Evolutionary conservation across 208 protist genomes (phyloP).

Genomic region (Trypanosoma mega): DNA sequence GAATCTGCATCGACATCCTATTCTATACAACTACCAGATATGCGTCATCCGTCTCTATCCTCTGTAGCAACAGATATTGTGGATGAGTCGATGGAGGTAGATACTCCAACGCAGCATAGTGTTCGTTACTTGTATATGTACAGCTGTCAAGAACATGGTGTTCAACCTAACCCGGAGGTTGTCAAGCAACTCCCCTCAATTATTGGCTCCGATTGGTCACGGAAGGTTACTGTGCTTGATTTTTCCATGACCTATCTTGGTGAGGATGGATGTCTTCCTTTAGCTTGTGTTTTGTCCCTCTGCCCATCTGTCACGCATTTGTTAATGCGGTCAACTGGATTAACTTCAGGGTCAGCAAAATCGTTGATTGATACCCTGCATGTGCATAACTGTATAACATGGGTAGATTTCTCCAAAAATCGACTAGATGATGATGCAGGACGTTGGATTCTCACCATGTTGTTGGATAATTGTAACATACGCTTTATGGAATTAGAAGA

Average conservation of each 20-base stretch:
- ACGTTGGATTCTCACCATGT: constrained; percentile 28
- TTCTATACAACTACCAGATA: too few relatives aligned
- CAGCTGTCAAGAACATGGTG: constrained; percentile 12
- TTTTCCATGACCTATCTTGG: constrained; percentile 29
- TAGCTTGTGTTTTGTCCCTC: constrained; percentile 35
- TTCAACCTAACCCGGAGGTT: constrained; percentile 15
- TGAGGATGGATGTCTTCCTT: constrained; percentile 31
- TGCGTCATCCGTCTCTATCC: too few relatives aligned
- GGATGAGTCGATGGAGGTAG: too few relatives aligned
- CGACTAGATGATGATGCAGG: constrained; percentile 33
- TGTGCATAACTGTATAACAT: constrained; percentile 23
- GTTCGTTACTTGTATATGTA: constrained; percentile 12
- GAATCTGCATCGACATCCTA: background rate
- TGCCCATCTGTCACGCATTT: constrained; percentile 32
- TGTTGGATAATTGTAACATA: constrained; percentile 20
- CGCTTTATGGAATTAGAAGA: constrained; percentile 28
- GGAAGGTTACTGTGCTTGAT: constrained; percentile 21
- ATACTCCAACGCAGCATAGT: constrained; percentile 5
- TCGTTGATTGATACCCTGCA: constrained; percentile 29
- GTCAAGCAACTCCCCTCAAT: constrained; percentile 18
- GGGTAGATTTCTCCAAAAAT: constrained; percentile 40
- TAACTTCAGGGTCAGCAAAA: constrained; percentile 22
- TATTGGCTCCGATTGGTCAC: constrained; percentile 1
- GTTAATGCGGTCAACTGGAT: constrained; percentile 26
- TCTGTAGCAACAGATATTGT: background rate